These are phyloP conservation scores for Bretziella fagacearum DNA, from an alignment of 2,329 filamentous ascomycete genomes.

Conservation along the genomic window DNA sequence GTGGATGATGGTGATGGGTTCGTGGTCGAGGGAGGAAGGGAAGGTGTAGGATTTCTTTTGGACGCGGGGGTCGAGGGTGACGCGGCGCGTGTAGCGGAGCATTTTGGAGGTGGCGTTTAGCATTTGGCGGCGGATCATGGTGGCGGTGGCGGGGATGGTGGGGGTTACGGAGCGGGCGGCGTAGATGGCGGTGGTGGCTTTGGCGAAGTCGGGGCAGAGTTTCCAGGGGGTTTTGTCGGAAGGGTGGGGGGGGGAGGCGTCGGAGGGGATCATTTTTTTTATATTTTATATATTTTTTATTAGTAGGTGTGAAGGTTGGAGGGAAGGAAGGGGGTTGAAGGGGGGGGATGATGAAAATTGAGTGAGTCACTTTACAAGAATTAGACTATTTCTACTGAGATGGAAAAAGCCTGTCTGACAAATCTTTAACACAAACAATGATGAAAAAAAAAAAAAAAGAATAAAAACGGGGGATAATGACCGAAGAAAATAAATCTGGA, in stretches of 20 bases:
- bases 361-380: too few species aligned
- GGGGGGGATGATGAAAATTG: too few species aligned
- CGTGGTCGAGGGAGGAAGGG: conserved; percentile 2
- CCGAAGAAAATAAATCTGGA: too few species aligned
- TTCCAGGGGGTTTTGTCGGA: conserved; percentile 5
- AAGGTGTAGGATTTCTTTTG: conserved; percentile 2
- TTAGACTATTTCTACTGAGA: too few species aligned
- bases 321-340: too few species aligned
- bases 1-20: conserved; percentile 7
- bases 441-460: too few species aligned
- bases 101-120: conserved; percentile 8
- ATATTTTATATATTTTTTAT: too few species aligned
- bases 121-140: conserved; percentile 6
- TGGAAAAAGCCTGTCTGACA: too few species aligned
- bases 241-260: background rate
- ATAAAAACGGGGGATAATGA: too few species aligned
- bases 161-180: conserved; percentile 3
- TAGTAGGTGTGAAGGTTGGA: too few species aligned
- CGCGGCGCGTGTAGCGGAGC: conserved; percentile 5
- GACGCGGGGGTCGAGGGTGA: conserved; percentile 3
- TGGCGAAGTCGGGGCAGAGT: conserved; percentile 1
- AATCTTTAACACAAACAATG: too few species aligned
- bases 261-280: background rate
- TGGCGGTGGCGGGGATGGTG: background rate
- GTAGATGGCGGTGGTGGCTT: conserved; percentile 3